Evolutionary conservation across 176 grass and related monocot genomes (phyloP).

Genomic region (Bromus sterilis): DNA sequence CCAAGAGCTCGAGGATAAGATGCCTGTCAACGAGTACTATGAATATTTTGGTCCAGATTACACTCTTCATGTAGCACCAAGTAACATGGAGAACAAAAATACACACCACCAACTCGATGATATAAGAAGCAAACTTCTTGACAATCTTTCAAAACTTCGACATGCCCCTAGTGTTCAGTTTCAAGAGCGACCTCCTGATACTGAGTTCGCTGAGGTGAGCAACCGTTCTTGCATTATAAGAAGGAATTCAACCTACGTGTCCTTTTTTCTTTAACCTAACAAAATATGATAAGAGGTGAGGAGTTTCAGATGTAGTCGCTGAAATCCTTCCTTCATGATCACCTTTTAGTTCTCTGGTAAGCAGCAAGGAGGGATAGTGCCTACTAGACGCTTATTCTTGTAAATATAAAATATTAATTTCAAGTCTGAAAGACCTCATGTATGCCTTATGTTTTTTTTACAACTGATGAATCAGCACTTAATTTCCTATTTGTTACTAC

Average conservation of each 20-base stretch:
- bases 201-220: conserved; percentile 74
- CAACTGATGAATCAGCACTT: background rate
- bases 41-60: conserved; percentile 97
- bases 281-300: background rate
- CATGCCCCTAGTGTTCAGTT: conserved; percentile 96
- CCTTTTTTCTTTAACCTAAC: background rate
- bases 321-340: background rate
- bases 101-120: conserved; percentile 56
- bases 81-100: conserved; percentile 99
- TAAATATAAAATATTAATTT: conserved; percentile 13
- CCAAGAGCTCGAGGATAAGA: conserved; percentile 69
- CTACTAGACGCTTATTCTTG: background rate
- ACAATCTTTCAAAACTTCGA: conserved; percentile 80
- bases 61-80: conserved; percentile 81
- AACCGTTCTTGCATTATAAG: background rate
- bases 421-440: background rate
- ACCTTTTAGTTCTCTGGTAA: background rate
- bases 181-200: conserved; percentile 80
- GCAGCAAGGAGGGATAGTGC: background rate
- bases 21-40: conserved; percentile 81
- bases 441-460: background rate
- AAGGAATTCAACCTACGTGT: background rate
- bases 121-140: conserved; percentile 67
- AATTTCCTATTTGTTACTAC: background rate
- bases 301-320: background rate